phyloP scores from a whole-genome alignment of 192 early-diverging fungal genomes.

The Backusella sp. region DNA sequence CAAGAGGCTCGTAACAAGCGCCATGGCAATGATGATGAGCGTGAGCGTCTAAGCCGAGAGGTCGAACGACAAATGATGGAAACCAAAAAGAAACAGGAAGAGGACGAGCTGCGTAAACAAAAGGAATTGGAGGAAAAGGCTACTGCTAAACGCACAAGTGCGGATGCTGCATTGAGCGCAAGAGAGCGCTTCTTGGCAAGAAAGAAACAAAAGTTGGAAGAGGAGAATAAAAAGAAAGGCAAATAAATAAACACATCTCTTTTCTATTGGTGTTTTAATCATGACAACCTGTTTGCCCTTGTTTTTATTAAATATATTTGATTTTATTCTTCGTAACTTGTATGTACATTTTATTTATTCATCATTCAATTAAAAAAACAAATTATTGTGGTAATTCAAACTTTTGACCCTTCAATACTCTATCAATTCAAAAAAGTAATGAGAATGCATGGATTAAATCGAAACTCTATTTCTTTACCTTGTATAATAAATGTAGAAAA shows the following conservation, averaged over 20 bases:
- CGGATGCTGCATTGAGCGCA: slow-evolving; percentile 47
- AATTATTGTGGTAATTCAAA: slow-evolving; percentile 64
- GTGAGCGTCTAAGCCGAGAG: slow-evolving; percentile 40
- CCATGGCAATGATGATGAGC: slow-evolving; percentile 21
- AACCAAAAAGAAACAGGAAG: slow-evolving; percentile 43
- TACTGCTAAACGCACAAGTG: slow-evolving; percentile 45
- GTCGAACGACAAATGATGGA: slow-evolving; percentile 55
- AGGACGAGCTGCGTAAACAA: slow-evolving; percentile 48
- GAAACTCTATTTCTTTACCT: slow-evolving; percentile 46
- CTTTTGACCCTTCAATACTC: slow-evolving; percentile 67
- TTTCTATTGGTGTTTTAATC: neutral
- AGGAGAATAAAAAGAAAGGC: neutral
- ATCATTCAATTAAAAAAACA: neutral
- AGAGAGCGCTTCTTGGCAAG: slow-evolving; percentile 52
- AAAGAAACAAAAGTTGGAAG: slow-evolving; percentile 38
- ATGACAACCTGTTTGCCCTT: too few relatives aligned
- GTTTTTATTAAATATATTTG: neutral
- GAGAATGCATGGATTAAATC: neutral
- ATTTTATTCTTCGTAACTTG: slow-evolving; percentile 43
- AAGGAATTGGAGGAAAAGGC: slow-evolving; percentile 45
- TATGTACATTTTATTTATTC: neutral
- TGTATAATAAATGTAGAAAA: slow-evolving; percentile 94
- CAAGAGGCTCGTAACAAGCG: slow-evolving; percentile 35
- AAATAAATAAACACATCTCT: neutral
- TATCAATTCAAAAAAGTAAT: slow-evolving; percentile 20